Conservation (phyloP, 768 basidiomycete genomes). For the Hydnomerulius pinastri region DNA sequence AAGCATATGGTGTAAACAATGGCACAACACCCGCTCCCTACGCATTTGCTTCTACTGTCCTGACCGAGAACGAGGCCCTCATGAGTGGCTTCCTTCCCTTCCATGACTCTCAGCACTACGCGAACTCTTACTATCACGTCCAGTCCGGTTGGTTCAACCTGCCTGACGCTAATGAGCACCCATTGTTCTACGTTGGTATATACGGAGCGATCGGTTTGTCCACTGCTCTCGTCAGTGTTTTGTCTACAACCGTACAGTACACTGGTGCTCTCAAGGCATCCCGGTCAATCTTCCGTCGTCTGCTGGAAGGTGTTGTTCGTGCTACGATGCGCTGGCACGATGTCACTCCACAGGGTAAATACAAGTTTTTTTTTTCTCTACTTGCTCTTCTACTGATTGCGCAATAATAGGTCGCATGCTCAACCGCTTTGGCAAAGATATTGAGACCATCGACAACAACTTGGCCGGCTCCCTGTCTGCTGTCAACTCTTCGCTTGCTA, state of each 20-base stretch:
- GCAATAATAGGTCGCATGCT: constrained; percentile 66
- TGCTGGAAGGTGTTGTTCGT: constrained; percentile 70
- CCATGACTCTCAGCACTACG: constrained; percentile 16
- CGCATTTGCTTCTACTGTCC: constrained; percentile 18
- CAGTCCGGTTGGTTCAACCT: constrained; percentile 22
- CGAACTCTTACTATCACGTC: constrained; percentile 18
- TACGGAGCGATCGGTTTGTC: constrained; percentile 62
- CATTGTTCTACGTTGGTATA: constrained; percentile 70
- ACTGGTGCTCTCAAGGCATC: constrained; percentile 48
- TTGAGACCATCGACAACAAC: constrained; percentile 83
- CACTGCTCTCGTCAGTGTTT: constrained; percentile 47
- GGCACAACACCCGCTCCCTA: constrained; percentile 7
- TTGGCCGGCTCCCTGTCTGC: constrained; percentile 68
- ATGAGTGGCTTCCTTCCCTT: constrained; percentile 26
- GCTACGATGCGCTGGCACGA: constrained; percentile 88
- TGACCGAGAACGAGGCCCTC: constrained; percentile 31
- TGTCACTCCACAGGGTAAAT: constrained; percentile 72
- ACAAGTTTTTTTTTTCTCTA: neutral
- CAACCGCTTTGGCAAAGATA: constrained; percentile 85
- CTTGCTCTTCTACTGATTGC: neutral
- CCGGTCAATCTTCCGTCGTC: constrained; percentile 42
- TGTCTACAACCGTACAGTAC: constrained; percentile 54
- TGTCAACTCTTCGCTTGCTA: constrained; percentile 77
- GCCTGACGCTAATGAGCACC: constrained; percentile 58
- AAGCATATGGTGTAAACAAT: constrained; percentile 17